phyloP scores from a whole-genome alignment of 2,329 filamentous ascomycete species.

The Diaporthe vexans region DNA sequence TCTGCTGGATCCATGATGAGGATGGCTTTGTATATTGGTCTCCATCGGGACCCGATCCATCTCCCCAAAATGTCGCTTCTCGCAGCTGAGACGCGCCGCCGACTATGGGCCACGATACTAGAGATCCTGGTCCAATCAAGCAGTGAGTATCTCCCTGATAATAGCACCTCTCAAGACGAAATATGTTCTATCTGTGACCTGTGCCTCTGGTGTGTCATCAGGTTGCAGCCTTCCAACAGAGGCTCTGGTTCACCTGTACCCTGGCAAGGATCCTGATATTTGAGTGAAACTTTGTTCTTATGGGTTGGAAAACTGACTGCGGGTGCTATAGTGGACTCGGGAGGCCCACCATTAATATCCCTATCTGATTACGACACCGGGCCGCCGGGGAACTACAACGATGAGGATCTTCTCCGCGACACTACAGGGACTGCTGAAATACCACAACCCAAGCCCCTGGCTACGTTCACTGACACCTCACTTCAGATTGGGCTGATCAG shows the following conservation, averaged over 20 bases:
- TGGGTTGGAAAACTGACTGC: too few species aligned
- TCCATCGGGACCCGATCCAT: constrained; percentile 62
- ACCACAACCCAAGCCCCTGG: constrained; percentile 44
- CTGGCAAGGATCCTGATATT: too few species aligned
- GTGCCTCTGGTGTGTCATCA: too few species aligned
- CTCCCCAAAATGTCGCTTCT: constrained; percentile 53
- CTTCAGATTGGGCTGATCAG: constrained; percentile 62
- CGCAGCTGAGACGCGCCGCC: constrained; percentile 61
- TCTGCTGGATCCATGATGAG: constrained; percentile 59
- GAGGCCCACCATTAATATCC: constrained; percentile 60
- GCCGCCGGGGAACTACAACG: constrained; percentile 63
- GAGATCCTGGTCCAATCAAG: constrained; percentile 63
- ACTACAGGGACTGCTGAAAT: constrained; percentile 47
- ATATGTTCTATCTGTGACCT: too few species aligned
- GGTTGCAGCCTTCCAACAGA: too few species aligned
- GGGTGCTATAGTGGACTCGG: constrained; percentile 49
- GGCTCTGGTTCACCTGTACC: too few species aligned
- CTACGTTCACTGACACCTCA: constrained; percentile 63
- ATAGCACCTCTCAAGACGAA: too few species aligned
- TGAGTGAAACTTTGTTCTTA: too few species aligned
- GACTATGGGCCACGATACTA: constrained; percentile 67
- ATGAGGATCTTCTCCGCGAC: constrained; percentile 55
- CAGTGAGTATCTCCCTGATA: constrained; percentile 2
- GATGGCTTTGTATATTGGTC: constrained; percentile 63
- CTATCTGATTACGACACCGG: constrained; percentile 63